These are phyloP conservation scores for Geotrichum klebahnii DNA, from an alignment of 1,139 yeast genomes.

Conservation along the genomic window DNA sequence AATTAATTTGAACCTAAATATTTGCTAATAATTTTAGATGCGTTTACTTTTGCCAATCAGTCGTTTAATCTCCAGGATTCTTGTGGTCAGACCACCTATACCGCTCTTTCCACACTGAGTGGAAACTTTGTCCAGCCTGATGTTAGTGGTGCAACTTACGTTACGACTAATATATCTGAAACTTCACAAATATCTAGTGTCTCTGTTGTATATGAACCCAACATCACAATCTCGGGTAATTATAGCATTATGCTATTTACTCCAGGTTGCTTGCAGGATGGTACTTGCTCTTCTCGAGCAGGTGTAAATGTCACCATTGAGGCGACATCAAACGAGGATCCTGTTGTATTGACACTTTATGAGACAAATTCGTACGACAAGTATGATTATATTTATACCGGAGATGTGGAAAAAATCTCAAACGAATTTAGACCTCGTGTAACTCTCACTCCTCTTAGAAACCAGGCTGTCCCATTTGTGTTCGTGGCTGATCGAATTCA, in stretches of 20 bases:
- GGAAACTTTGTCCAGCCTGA: conserved; percentile 27
- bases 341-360: conserved; percentile 49
- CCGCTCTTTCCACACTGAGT: conserved; percentile 31
- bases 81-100: conserved; percentile 21
- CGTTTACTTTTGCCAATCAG: conserved; percentile 69
- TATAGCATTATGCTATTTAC: conserved; percentile 72
- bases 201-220: conserved; percentile 62
- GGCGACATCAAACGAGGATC: conserved; percentile 42
- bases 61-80: conserved; percentile 60
- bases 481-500: conserved; percentile 73
- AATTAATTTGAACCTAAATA: not conserved
- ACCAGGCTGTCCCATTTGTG: conserved; percentile 43
- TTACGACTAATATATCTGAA: conserved; percentile 40
- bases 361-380: conserved; percentile 79
- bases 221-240: conserved; percentile 67
- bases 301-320: conserved; percentile 70
- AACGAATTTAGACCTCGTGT: conserved; percentile 49
- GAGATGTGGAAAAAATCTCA: conserved; percentile 55
- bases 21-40: conserved; percentile 29
- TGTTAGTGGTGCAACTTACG: conserved; percentile 34
- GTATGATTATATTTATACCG: conserved; percentile 72
- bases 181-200: conserved; percentile 38
- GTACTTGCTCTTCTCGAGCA: conserved; percentile 67
- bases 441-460: conserved; percentile 37
- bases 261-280: conserved; percentile 77